Evolutionary conservation across 176 grass and related monocot species (phyloP).

Genomic region (Carex myosuroides): DNA sequence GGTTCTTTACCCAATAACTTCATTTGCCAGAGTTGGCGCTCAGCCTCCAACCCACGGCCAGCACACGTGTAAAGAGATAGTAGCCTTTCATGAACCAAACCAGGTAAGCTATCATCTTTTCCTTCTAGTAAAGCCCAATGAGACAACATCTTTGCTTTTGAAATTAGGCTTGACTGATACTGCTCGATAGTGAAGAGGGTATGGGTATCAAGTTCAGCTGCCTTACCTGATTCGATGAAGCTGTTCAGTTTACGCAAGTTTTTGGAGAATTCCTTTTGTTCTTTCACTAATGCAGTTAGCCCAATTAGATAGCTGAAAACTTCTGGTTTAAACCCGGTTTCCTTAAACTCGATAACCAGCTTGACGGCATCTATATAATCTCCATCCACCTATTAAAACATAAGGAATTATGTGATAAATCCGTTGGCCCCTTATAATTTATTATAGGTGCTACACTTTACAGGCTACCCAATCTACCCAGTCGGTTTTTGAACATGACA

Average conservation of each 20-base stretch:
- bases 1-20: conserved; percentile 82
- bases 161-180: conserved; percentile 53
- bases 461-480: background rate
- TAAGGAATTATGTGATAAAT: conserved; percentile 14
- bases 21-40: conserved; percentile 80
- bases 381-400: conserved; percentile 60
- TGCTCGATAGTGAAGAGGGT: conserved; percentile 42
- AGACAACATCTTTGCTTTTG: conserved; percentile 65
- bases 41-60: conserved; percentile 80
- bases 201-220: conserved; percentile 45
- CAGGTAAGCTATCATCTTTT: conserved; percentile 39
- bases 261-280: conserved; percentile 94
- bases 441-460: background rate
- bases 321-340: conserved; percentile 58
- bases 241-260: conserved; percentile 61
- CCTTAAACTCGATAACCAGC: conserved; percentile 80
- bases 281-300: conserved; percentile 88
- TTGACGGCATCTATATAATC: conserved; percentile 60
- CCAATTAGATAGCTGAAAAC: conserved; percentile 90
- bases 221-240: conserved; percentile 46
- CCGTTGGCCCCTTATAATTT: background rate
- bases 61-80: conserved; percentile 73
- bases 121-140: conserved; percentile 71
- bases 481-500: background rate
- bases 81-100: conserved; percentile 71